Evolutionary conservation across 768 basidiomycete species (phyloP).

Genomic region (Termitomyces sp.): DNA sequence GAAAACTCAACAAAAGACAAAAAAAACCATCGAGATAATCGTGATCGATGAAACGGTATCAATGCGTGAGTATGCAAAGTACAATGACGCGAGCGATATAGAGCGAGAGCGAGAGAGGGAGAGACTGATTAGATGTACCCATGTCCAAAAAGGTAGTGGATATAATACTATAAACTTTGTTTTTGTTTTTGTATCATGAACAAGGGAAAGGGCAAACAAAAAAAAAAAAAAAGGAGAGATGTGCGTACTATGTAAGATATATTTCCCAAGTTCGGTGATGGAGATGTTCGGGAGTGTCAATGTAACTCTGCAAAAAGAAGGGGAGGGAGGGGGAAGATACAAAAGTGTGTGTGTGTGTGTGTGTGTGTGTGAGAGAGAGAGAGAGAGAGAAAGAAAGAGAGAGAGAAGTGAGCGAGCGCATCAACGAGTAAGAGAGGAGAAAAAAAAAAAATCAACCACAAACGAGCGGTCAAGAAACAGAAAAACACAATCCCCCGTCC

Average conservation of each 20-base stretch:
- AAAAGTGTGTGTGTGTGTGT: too few relatives aligned
- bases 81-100: constrained; percentile 8
- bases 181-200: constrained; percentile 5
- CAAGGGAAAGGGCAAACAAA: neutral
- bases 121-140: constrained; percentile 15
- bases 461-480: neutral
- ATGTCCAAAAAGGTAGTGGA: constrained; percentile 13
- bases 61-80: constrained; percentile 20
- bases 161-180: constrained; percentile 9
- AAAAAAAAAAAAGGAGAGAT: too few relatives aligned
- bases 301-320: neutral
- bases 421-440: neutral
- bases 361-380: too few relatives aligned
- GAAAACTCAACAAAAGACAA: too few relatives aligned
- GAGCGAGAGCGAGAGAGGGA: too few relatives aligned
- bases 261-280: neutral
- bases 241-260: neutral
- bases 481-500: constrained; percentile 3
- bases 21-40: neutral
- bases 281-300: neutral
- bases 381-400: constrained; percentile 6
- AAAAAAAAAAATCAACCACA: constrained; percentile 4
- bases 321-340: neutral
- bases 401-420: neutral
- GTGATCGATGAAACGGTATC: constrained; percentile 9